Conservation (phyloP, 768 basidiomycete genomes). For the Sporobolomyces phaffii region DNA sequence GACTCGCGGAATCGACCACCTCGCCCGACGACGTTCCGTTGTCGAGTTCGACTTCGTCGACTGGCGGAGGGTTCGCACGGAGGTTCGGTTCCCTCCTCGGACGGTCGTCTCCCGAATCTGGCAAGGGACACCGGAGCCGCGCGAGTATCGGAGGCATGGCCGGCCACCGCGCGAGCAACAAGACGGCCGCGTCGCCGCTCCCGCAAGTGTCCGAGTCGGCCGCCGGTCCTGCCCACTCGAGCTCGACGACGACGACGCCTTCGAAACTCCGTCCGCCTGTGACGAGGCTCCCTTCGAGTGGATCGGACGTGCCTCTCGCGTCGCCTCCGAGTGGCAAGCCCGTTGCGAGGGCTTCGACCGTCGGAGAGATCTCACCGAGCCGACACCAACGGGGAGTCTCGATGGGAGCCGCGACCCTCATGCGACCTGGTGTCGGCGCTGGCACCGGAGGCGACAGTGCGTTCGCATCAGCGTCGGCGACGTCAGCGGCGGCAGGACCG, state of each 20-base stretch:
- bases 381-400: slow-evolving; percentile 32
- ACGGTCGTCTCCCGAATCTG: slow-evolving; percentile 13
- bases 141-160: slow-evolving; percentile 33
- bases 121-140: slow-evolving; percentile 30
- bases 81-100: slow-evolving; percentile 43
- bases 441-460: too few relatives aligned
- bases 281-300: slow-evolving; percentile 5
- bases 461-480: not conserved
- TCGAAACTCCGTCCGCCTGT: slow-evolving; percentile 7
- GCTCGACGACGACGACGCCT: too few relatives aligned
- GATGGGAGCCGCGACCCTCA: slow-evolving; percentile 20
- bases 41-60: slow-evolving; percentile 19
- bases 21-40: slow-evolving; percentile 34
- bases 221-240: too few relatives aligned
- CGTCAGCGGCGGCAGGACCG: not conserved
- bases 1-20: not conserved
- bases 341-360: slow-evolving; percentile 28
- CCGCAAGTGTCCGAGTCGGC: slow-evolving; percentile 39
- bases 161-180: slow-evolving; percentile 26
- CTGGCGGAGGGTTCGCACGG: slow-evolving; percentile 30
- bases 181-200: slow-evolving; percentile 29
- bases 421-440: not conserved
- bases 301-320: slow-evolving; percentile 28
- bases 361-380: slow-evolving; percentile 29
- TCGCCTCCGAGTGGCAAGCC: slow-evolving; percentile 28